phyloP scores from a whole-genome alignment of 2,329 filamentous ascomycete species.

The Calonectria pteridis region DNA sequence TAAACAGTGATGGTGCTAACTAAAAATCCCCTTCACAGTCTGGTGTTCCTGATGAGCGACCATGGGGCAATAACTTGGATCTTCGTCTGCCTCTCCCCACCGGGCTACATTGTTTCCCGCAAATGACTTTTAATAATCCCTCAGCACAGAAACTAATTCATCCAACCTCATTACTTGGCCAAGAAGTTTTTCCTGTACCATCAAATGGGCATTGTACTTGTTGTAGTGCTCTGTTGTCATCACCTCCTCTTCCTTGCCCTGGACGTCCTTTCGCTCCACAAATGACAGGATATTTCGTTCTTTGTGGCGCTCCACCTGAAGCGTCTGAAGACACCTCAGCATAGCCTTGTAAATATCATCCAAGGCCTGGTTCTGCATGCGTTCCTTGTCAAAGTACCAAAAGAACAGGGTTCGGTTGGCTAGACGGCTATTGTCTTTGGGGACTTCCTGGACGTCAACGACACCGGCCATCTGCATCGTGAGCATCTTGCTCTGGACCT shows the following conservation, averaged over 20 bases:
- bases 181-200: slow-evolving; percentile 79
- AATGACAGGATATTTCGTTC: slow-evolving; percentile 82
- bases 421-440: slow-evolving; percentile 84
- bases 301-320: slow-evolving; percentile 80
- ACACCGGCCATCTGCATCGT: slow-evolving; percentile 89
- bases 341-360: slow-evolving; percentile 92
- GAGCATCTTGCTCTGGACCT: slow-evolving; percentile 86
- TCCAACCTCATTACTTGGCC: slow-evolving; percentile 86
- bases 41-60: background rate
- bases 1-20: slow-evolving; percentile 1
- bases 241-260: slow-evolving; percentile 84
- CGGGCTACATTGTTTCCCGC: background rate
- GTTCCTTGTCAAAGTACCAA: slow-evolving; percentile 88
- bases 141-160: slow-evolving; percentile 83
- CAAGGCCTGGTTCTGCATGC: slow-evolving; percentile 76
- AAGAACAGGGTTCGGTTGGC: slow-evolving; percentile 89
- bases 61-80: background rate
- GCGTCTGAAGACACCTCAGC: slow-evolving; percentile 84
- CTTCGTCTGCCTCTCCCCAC: background rate
- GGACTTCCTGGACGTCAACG: slow-evolving; percentile 93
- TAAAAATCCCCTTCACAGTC: background rate
- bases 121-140: slow-evolving; percentile 73
- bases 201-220: slow-evolving; percentile 69
- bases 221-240: slow-evolving; percentile 81
- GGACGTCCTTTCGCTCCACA: slow-evolving; percentile 86